Evolutionary conservation across 2,329 filamentous ascomycete genomes (phyloP), one percentile per base, ranked within the genome.

Genomic region (Ophiobolus disseminans): DNA sequence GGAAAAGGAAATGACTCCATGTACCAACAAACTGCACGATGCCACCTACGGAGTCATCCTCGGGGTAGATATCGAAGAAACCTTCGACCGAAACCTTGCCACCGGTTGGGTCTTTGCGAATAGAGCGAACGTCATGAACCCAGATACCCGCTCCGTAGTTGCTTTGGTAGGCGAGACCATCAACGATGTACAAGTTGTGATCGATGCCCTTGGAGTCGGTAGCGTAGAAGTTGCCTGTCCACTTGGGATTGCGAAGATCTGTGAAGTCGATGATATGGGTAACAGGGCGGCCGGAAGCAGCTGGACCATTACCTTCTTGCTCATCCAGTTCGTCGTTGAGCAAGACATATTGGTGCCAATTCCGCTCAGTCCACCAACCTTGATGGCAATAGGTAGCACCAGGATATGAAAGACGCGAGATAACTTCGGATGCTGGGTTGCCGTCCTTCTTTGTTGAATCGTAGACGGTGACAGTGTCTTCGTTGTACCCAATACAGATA

Each of bases 371-470:
- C 23, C 83, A 73, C 80, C 81, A 83, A 3, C 82, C 83, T 62
- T 84, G 82, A 61, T 85, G 83, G 4, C 80, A 81, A 69, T 84
- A 85, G 13, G 74, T 68, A 5, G 78, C 78, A 23, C 82, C 81
- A 21, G 78, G 74, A 64, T 84, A 84, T 0, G 75, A 75, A 3
- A 80, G 82, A 45, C 75, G 73, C 36, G 80, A 82, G 58, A 84
- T 77, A 51, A 82, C 73, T 78, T 82, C 66, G 78, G 81, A 66
- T 60, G 82, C 84, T 13, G 78, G 73, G 67, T 80, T 80, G 63
- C 80, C 70, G 32, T 78, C 72, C 69, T 81, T 81, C 66, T 80
- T 70, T 25, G 76, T 79, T 0, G 81, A 78, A 48, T 82, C 79
- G 63, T 77, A 80, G 43, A 81, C 79, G 40, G 78, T 80, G 41